These are phyloP conservation scores for Pyrenophora tritici-repentis DNA, from an alignment of 2,329 filamentous ascomycete genomes.

Conservation along the genomic window DNA sequence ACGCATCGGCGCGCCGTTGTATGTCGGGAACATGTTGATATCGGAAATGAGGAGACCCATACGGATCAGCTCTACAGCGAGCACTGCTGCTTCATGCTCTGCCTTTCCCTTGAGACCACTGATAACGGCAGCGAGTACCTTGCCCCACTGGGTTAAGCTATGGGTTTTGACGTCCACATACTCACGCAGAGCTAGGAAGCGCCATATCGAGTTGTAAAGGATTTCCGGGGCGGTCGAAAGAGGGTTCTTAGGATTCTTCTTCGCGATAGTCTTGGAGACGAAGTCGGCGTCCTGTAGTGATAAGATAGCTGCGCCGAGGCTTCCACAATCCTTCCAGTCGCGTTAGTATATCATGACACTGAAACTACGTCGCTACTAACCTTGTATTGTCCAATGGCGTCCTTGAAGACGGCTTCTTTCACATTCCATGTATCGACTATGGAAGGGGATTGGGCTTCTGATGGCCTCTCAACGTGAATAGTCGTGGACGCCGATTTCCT, in stretches of 20 bases:
- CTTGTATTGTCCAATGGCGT: slow-evolving; percentile 38
- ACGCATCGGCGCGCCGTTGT: slow-evolving; percentile 63
- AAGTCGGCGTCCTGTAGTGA: slow-evolving; percentile 73
- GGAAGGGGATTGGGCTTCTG: slow-evolving; percentile 55
- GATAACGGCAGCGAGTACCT: slow-evolving; percentile 73
- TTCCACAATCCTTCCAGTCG: slow-evolving; percentile 28
- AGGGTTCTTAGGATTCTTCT: slow-evolving; percentile 53
- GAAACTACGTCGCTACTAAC: slow-evolving; percentile 12
- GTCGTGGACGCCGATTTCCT: slow-evolving; percentile 56
- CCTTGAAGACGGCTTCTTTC: slow-evolving; percentile 61
- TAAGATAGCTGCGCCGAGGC: slow-evolving; percentile 58
- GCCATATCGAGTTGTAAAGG: slow-evolving; percentile 77
- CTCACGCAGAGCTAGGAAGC: slow-evolving; percentile 85
- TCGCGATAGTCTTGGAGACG: slow-evolving; percentile 68
- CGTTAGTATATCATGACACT: slow-evolving; percentile 12
- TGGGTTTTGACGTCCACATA: slow-evolving; percentile 77
- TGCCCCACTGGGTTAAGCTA: slow-evolving; percentile 78
- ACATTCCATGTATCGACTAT: slow-evolving; percentile 73
- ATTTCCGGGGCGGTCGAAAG: slow-evolving; percentile 72
- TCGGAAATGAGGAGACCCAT: slow-evolving; percentile 77
- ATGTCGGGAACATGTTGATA: slow-evolving; percentile 60
- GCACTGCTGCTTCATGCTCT: slow-evolving; percentile 73
- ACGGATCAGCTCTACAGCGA: slow-evolving; percentile 84
- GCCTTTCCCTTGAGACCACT: slow-evolving; percentile 62
- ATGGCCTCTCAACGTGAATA: slow-evolving; percentile 63